Evolutionary conservation across 2,329 filamentous ascomycete species (phyloP), one percentile per base, ranked within the genome.

Genomic region (Rhinocladiella similis): DNA sequence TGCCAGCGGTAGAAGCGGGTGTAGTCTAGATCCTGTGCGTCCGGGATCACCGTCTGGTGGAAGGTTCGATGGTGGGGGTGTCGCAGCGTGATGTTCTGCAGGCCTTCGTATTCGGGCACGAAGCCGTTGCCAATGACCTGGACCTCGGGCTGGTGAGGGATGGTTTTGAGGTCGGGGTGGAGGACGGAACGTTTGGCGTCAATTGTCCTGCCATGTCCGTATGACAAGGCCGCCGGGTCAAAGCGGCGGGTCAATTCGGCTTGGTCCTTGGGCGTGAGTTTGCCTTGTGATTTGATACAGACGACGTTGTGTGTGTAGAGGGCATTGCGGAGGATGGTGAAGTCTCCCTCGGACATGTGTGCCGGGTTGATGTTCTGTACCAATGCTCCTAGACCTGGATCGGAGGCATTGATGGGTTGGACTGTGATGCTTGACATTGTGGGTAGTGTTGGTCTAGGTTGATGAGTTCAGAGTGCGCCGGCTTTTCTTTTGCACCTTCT

Each of bases 51-150:
- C 4, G 83, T 82, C 50, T 83, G 81, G 71, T 92, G 89, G 72
- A 92, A 92, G 1, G 85, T 90, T 56, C 80, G 81, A 75, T 92
- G 89, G 67, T 92, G 89, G 5, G 89, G 89, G 67, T 92, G 89
- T 54, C 82, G 82, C 29, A 92, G 80, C 33, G 76, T 82, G 60
- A 91, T 80, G 68, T 91, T 78, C 63, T 80, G 73, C 9, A 92
- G 75, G 0, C 88, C 89, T 68, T 91, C 88, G 65, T 90, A 91
- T 29, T 82, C 80, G 1, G 80, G 69, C 1, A 92, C 80, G 46
- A 82, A 80, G 4, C 89, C 89, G 66, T 92, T 90, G 39, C 89
- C 89, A 59, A 92, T 91, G 53, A 91, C 85, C 67, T 92, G 89
- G 1, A 90, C 86, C 69, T 92, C 88, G 0, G 89, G 87, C 69